phyloP scores from a whole-genome alignment of 169 alveolate genomes.

The Plasmodium coatneyi region DNA sequence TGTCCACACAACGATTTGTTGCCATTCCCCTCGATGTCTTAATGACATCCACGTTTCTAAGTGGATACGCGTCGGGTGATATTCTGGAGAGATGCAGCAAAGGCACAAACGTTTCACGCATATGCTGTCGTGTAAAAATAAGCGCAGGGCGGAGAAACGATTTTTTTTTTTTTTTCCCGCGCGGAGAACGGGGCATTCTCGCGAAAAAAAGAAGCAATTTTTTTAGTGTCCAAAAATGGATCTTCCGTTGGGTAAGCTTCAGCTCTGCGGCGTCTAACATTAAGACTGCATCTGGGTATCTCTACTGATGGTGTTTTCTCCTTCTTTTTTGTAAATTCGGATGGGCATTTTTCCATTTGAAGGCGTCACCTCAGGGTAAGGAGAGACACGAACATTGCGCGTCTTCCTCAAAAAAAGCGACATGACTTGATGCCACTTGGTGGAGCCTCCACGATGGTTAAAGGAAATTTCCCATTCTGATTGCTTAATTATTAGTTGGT shows the following conservation, averaged over 20 bases:
- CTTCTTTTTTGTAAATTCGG: not conserved
- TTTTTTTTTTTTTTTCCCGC: not conserved
- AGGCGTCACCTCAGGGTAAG: not conserved
- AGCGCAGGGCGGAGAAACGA: not conserved
- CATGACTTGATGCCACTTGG: not conserved
- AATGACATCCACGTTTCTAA: not conserved
- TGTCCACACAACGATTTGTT: not conserved
- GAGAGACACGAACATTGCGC: not conserved
- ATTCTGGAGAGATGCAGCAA: not conserved
- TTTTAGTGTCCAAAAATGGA: not conserved
- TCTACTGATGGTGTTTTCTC: not conserved
- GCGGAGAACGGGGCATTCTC: not conserved
- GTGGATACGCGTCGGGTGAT: not conserved
- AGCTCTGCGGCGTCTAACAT: not conserved
- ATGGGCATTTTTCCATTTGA: not conserved
- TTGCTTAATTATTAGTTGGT: not conserved
- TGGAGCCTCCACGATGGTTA: not conserved
- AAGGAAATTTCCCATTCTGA: not conserved
- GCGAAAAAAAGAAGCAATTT: not conserved
- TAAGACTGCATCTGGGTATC: not conserved
- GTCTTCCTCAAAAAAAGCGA: not conserved
- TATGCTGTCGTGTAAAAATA: not conserved
- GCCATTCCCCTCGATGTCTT: not conserved
- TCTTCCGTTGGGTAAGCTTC: not conserved
- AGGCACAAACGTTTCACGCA: not conserved